Evolutionary conservation across 2,329 filamentous ascomycete genomes (phyloP).

Genomic region (Apiospora koreana): DNA sequence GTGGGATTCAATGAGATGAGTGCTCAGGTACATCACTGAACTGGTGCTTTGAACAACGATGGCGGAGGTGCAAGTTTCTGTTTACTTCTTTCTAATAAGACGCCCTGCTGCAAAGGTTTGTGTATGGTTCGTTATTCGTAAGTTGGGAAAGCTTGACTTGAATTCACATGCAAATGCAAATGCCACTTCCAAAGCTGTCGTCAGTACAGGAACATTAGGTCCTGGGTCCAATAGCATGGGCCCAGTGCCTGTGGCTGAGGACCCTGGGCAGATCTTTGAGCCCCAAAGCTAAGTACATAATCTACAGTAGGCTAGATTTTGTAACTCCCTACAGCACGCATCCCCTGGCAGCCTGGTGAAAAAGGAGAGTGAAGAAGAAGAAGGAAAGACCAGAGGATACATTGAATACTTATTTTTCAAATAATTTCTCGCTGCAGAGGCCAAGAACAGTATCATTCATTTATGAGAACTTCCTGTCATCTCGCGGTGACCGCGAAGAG

Average conservation of each 20-base stretch:
- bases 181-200: slow-evolving; percentile 2
- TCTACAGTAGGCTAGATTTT: no score
- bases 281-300: neutral
- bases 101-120: neutral
- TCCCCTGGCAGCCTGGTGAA: neutral
- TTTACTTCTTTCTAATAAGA: neutral
- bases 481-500: neutral
- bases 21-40: slow-evolving; percentile 1
- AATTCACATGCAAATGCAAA: slow-evolving; percentile 5
- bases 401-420: neutral
- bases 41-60: neutral
- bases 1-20: neutral
- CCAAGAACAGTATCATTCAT: neutral
- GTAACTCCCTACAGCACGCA: neutral
- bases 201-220: neutral
- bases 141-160: slow-evolving; percentile 1
- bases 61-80: neutral
- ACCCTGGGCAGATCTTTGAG: neutral
- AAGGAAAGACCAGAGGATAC: no score
- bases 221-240: neutral
- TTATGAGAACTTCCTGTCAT: neutral
- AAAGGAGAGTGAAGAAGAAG: no score
- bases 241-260: neutral
- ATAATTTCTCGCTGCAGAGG: neutral
- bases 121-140: slow-evolving; percentile 2